phyloP scores from a whole-genome alignment of 2,329 filamentous ascomycete genomes.

The Keithomyces neogunnii region DNA sequence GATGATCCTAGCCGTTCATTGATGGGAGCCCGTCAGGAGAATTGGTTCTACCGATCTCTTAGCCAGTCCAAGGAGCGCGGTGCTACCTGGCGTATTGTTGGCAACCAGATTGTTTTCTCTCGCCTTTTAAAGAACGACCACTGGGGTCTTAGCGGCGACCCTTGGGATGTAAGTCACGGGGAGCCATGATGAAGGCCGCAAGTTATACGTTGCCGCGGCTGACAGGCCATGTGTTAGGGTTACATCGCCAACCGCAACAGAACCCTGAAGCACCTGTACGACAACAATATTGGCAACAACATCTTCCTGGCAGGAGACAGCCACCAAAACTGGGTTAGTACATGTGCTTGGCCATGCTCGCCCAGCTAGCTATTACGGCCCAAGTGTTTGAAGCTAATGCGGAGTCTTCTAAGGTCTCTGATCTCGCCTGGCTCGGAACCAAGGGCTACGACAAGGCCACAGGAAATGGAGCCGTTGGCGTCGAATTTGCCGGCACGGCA shows the following conservation, averaged over 20 bases:
- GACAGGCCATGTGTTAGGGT: constrained; percentile 28
- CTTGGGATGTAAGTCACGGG: constrained; percentile 25
- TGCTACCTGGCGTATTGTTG: constrained; percentile 62
- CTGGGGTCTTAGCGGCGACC: constrained; percentile 21
- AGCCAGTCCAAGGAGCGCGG: constrained; percentile 52
- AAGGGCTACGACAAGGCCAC: constrained; percentile 43
- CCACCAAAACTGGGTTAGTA: constrained; percentile 54
- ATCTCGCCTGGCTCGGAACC: constrained; percentile 49
- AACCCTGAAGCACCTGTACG: constrained; percentile 57
- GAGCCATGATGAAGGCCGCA: neutral
- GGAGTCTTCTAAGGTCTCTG: constrained; percentile 18
- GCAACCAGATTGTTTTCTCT: constrained; percentile 63
- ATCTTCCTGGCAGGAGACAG: constrained; percentile 65
- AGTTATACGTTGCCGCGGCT: neutral
- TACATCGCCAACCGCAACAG: constrained; percentile 65
- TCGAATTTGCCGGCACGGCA: constrained; percentile 59
- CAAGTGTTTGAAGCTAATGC: constrained; percentile 8
- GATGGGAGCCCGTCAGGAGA: constrained; percentile 66
- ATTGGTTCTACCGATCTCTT: constrained; percentile 61
- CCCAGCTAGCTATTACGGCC: too few species aligned
- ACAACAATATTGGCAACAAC: constrained; percentile 63
- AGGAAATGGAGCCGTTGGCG: constrained; percentile 48
- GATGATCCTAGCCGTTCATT: constrained; percentile 60
- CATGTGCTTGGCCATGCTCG: too few species aligned
- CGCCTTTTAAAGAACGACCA: constrained; percentile 31